Conservation (phyloP, 2,329 filamentous ascomycete genomes). For the Aulographum hederae region DNA sequence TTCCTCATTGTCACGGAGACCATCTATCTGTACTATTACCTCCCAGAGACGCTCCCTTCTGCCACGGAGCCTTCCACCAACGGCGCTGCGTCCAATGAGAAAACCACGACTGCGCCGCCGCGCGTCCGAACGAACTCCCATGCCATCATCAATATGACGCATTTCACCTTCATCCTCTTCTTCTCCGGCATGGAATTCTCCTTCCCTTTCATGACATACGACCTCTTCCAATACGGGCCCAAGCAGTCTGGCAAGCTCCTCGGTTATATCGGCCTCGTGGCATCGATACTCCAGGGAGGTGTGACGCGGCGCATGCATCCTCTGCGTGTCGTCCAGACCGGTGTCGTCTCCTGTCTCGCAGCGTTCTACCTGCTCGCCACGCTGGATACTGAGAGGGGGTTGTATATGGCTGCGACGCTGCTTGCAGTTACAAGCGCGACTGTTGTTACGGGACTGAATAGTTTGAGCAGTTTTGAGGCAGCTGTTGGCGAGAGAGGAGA, state of each 20-base stretch:
- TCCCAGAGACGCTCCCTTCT: constrained; percentile 75
- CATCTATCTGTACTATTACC: constrained; percentile 60
- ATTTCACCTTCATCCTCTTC: constrained; percentile 84
- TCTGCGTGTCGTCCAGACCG: constrained; percentile 59
- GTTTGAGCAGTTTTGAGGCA: constrained; percentile 80
- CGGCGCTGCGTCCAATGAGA: constrained; percentile 8
- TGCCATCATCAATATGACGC: constrained; percentile 61
- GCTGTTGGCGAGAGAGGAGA: constrained; percentile 61
- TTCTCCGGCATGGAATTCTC: constrained; percentile 98
- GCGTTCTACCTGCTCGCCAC: constrained; percentile 67
- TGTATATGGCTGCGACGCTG: constrained; percentile 70
- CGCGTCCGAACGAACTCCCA: constrained; percentile 59
- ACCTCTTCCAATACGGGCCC: constrained; percentile 69
- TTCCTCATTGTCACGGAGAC: constrained; percentile 76
- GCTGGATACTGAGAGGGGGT: constrained; percentile 44
- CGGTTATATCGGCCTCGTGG: constrained; percentile 79
- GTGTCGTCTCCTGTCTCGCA: constrained; percentile 56
- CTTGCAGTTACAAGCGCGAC: constrained; percentile 84
- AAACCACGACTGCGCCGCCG: constrained; percentile 1
- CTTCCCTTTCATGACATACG: constrained; percentile 91
- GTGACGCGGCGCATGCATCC: constrained; percentile 74
- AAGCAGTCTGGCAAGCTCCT: constrained; percentile 69
- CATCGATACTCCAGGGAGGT: constrained; percentile 84
- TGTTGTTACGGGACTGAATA: constrained; percentile 85
- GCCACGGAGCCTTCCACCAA: constrained; percentile 5